Evolutionary conservation across 495 filamentous ascomycete species (phyloP).

Genomic region (Trypethelium eluteriae): DNA sequence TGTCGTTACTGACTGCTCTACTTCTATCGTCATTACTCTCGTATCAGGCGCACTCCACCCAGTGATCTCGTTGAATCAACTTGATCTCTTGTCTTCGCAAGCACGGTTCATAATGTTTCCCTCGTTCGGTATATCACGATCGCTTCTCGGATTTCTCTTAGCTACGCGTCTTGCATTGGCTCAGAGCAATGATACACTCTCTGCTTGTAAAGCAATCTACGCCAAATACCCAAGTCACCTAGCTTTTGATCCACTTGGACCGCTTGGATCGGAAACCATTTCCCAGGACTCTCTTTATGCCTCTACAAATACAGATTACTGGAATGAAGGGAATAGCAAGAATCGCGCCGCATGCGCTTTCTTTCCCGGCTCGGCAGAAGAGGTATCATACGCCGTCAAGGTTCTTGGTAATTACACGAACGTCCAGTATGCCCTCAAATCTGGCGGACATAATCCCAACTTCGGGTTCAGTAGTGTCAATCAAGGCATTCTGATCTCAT

Average conservation of each 20-base stretch:
- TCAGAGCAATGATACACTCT: background rate
- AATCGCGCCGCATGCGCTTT: background rate
- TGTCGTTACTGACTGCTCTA: no score
- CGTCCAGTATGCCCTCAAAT: constrained; percentile 6
- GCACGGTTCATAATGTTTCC: background rate
- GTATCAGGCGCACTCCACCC: background rate
- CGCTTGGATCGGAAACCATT: background rate
- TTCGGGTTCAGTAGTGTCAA: background rate
- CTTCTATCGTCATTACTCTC: background rate
- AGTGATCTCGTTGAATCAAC: background rate
- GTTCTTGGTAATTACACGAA: background rate
- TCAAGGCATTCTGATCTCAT: constrained; percentile 1
- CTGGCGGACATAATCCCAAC: background rate
- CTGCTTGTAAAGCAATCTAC: background rate
- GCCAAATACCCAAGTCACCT: background rate
- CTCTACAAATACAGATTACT: constrained; percentile 1
- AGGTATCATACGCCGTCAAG: background rate
- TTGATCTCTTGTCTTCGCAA: background rate
- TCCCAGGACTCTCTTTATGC: background rate
- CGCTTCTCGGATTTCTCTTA: background rate
- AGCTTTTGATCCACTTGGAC: background rate
- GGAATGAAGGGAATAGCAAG: background rate
- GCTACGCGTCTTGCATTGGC: background rate
- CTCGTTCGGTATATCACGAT: background rate
- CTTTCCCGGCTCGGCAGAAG: constrained; percentile 5